Base-by-base conservation (phyloP, 2,329 filamentous ascomycete genomes). In the Ophiostoma pallidulum region DNA sequence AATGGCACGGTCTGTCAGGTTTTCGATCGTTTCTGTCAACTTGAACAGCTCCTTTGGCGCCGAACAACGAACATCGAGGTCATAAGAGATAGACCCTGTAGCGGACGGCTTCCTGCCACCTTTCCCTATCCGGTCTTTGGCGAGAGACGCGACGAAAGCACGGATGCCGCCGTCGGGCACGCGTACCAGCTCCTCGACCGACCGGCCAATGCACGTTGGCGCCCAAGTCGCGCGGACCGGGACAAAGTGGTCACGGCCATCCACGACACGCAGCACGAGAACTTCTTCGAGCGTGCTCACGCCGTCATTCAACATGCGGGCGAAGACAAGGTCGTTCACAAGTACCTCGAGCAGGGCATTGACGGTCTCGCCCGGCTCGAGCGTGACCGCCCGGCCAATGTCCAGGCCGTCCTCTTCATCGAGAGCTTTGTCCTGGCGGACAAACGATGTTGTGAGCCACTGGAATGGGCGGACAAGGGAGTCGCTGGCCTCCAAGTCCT, bases 161-260 rank as follows among this genome's bases (percentile, higher is more conserved):
- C 88, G 71, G 49, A 85, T 85, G 5, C 92, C 84, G 4, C 90
- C 88, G 10, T 76, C 90, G 0, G 92, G 90, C 4, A 96, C 79
- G 16, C 83, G 80, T 42, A 94, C 87, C 8, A 98, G 74, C 58
- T 94, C 90, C 51, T 90, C 84, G n/a, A 98, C 75, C 0, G 86
- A 90, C 32, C 87, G 80, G 0, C 86, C 87, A 41, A 97, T 86
- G 57, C 82, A 86, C 0, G 87, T 88, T 8, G 85, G 84, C 4
- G 83, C 69, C 91, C 92, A 98, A 1, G 67, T 70, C 0, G 78
- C 92, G 20, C 77, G 80, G 0, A 95, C 72, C 0, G 89, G 84
- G 33, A 98, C 78, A 60, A 98, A 98, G 60, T 97, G 86, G 58
- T 98, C 92, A 41, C 89, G 77, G 1, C 94, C 94, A 45, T 84